phyloP scores from a whole-genome alignment of 345 rosid genomes.

The Odontarrhena argentea region DNA sequence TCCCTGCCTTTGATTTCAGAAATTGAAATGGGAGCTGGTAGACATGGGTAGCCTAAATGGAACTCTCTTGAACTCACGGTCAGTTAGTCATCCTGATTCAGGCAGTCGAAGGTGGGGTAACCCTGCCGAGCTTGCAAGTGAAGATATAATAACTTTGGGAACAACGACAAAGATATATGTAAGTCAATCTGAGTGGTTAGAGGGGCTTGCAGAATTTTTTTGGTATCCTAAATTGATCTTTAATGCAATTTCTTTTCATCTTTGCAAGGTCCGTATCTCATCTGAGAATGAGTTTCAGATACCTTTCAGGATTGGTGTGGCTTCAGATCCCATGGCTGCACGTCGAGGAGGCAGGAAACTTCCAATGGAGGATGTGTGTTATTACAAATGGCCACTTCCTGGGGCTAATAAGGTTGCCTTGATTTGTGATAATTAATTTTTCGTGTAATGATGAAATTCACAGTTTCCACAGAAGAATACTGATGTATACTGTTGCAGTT shows the following conservation, averaged over 20 bases:
- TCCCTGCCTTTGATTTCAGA: conserved; percentile 56
- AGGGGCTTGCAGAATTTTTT: conserved; percentile 11
- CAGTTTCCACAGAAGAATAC: conserved; percentile 22
- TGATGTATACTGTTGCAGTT: conserved; percentile 56
- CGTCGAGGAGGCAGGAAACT: conserved; percentile 94
- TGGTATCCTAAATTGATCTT: background rate
- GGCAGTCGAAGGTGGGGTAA: conserved; percentile 79
- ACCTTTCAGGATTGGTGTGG: conserved; percentile 83
- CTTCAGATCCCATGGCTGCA: conserved; percentile 94
- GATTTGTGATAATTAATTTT: conserved; percentile 34
- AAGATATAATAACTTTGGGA: conserved; percentile 85
- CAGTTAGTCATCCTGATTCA: conserved; percentile 65
- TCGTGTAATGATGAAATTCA: conserved; percentile 25
- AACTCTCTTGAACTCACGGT: conserved; percentile 77
- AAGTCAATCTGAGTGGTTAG: conserved; percentile 44
- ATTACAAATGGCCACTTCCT: conserved; percentile 91
- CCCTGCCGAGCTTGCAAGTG: conserved; percentile 76
- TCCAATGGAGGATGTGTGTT: conserved; percentile 95
- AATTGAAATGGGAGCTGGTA: conserved; percentile 86
- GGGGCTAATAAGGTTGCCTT: conserved; percentile 70
- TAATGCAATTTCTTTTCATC: conserved; percentile 32
- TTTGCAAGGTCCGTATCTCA: conserved; percentile 69
- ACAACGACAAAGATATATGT: conserved; percentile 73
- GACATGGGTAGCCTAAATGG: conserved; percentile 99
- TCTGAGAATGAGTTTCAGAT: conserved; percentile 51